These are phyloP conservation scores for Xylaria arbuscula DNA, from an alignment of 2,329 filamentous ascomycete genomes.

Conservation along the genomic window DNA sequence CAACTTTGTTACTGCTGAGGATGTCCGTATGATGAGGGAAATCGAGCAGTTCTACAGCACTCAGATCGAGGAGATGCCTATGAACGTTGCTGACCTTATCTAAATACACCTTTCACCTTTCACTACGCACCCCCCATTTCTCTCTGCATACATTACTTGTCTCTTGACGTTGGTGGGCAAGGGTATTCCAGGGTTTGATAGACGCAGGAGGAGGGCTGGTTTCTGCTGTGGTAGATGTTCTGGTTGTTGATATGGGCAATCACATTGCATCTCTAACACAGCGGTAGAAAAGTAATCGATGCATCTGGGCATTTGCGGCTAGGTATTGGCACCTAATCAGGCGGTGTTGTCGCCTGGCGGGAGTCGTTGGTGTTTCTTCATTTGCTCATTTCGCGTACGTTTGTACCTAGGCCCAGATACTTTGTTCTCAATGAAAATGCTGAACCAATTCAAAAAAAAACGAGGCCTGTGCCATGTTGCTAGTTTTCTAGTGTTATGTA, in stretches of 20 bases:
- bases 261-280: slow-evolving; percentile 37
- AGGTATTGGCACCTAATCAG: slow-evolving; percentile 50
- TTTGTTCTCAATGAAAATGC: slow-evolving; percentile 43
- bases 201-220: slow-evolving; percentile 37
- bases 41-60: slow-evolving; percentile 99
- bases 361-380: slow-evolving; percentile 47
- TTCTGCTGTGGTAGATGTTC: slow-evolving; percentile 31
- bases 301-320: slow-evolving; percentile 50
- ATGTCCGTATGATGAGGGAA: slow-evolving; percentile 99
- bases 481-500: background rate
- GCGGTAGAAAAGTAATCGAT: slow-evolving; percentile 48
- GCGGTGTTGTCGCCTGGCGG: slow-evolving; percentile 46
- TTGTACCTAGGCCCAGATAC: slow-evolving; percentile 51
- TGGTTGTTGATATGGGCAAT: slow-evolving; percentile 40
- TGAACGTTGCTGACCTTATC: slow-evolving; percentile 85
- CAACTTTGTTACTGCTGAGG: slow-evolving; percentile 99
- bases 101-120: slow-evolving; percentile 57
- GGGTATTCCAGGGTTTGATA: slow-evolving; percentile 47
- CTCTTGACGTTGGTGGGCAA: slow-evolving; percentile 43
- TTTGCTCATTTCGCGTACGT: slow-evolving; percentile 45
- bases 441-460: slow-evolving; percentile 21
- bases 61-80: slow-evolving; percentile 99
- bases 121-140: slow-evolving; percentile 40
- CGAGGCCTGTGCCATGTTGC: background rate
- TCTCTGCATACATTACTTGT: slow-evolving; percentile 45